Evolutionary conservation across 73 alveolate genomes (phyloP).

Genomic region (Paramecium bursaria): DNA sequence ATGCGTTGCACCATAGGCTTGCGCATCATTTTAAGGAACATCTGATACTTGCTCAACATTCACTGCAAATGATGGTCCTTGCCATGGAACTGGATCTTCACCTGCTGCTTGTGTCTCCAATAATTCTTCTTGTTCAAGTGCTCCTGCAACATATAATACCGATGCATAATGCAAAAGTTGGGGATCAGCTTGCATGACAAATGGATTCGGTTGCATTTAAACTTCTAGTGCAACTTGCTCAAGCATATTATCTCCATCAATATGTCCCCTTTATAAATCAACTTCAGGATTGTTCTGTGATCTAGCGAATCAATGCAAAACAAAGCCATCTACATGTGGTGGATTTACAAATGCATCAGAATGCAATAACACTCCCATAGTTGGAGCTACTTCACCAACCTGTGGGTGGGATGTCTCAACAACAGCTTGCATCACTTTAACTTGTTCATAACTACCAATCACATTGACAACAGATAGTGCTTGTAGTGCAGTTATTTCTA

Average conservation of each 20-base stretch:
- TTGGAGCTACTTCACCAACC: not conserved
- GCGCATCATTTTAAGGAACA: constrained; percentile 4
- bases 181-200: constrained; percentile 18
- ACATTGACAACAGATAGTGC: not conserved
- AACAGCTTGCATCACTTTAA: not conserved
- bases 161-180: not conserved
- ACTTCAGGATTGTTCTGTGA: no score
- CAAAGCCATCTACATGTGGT: not conserved
- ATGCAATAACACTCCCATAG: not conserved
- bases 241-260: no score
- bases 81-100: not conserved
- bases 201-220: not conserved
- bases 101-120: not conserved
- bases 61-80: constrained; percentile 58
- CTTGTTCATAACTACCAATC: not conserved
- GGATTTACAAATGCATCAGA: not conserved
- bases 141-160: constrained; percentile 6
- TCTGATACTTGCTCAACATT: not conserved
- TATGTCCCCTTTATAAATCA: no score
- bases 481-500: not conserved
- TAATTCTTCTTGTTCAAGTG: not conserved
- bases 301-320: not conserved
- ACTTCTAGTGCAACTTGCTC: not conserved
- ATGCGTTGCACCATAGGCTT: not conserved
- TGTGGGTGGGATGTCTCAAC: not conserved